Evolutionary conservation across 768 basidiomycete species (phyloP), one percentile per base, ranked within the genome.

Genomic region (Porpolomopsis calyptriformis): DNA sequence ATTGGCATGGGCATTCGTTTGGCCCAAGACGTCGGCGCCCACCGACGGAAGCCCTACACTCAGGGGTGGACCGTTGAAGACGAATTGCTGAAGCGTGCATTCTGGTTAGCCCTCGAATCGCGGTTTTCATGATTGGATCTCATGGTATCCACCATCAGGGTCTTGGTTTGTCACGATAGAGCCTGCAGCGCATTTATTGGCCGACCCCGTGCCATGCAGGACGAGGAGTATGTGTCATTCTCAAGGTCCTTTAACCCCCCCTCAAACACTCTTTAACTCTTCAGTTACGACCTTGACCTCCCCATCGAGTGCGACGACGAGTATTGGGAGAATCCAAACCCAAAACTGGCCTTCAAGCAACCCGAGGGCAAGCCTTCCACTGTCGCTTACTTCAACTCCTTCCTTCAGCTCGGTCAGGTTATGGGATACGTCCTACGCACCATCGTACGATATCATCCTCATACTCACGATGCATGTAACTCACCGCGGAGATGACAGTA

Each of bases 11-110:
- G 78, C 18, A 60, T 89, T 24, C 78, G 85, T 2, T 65, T 80
- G 41, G 76, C 79, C 1, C 79, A 86, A 57, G 86, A 91, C 49
- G 74, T 86, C 31, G 79, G 88, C 23, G 81, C 77, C 1, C 88
- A 90, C 60, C 59, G 67, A 46, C 62, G 72, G 20, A 65, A 62
- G 43, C 51, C 57, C 11, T 50, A 57, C 26, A 59, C 48, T 45
- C 56, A 14, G 46, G 58, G 57, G 6, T 69, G 69, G 12, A 71
- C 64, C 9, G 62, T 67, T 4, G 81, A 87, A 50, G 73, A 80
- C 44, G 85, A 90, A 57, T 66, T 83, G 20, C 84, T 81, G 77
- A 85, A 84, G 57, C 73, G 80, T 19, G 76, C 73, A 9, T 81
- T 80, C 53, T 82, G 78, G 77, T 75, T 52, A 12, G 60, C 24